phyloP scores from a whole-genome alignment of 2,329 filamentous ascomycete species.

The Aspergillus ibericus region DNA sequence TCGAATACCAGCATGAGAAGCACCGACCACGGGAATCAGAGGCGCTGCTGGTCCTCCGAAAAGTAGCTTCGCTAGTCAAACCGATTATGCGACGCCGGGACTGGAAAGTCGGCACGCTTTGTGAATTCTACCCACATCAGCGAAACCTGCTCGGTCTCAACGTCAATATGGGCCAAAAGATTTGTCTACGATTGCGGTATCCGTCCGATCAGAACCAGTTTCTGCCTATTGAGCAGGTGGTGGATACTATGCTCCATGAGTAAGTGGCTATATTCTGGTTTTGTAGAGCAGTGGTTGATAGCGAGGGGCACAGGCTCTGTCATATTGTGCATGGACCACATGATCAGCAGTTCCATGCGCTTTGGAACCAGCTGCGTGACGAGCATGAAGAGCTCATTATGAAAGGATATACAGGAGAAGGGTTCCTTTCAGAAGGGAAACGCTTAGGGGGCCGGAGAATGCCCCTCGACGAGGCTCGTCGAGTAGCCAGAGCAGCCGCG shows the following conservation, averaged over 20 bases:
- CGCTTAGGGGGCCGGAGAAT: conserved; percentile 67
- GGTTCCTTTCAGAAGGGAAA: conserved; percentile 75
- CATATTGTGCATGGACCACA: conserved; percentile 85
- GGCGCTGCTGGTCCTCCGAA: conserved; percentile 65
- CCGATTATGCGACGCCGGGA: conserved; percentile 86
- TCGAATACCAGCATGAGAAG: conserved; percentile 55
- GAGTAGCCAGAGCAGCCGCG: conserved; percentile 70
- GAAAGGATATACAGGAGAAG: conserved; percentile 89
- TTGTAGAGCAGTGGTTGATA: background rate
- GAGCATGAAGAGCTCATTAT: conserved; percentile 74
- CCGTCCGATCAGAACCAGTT: conserved; percentile 73
- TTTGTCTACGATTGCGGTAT: conserved; percentile 79
- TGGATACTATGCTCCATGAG: conserved; percentile 94
- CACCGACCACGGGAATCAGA: conserved; percentile 51
- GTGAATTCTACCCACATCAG: conserved; percentile 81
- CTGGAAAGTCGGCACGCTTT: conserved; percentile 76
- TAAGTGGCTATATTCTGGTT: conserved; percentile 28
- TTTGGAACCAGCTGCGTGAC: conserved; percentile 87
- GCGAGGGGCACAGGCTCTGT: conserved; percentile 55
- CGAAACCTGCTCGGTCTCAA: conserved; percentile 78
- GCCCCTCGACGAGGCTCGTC: conserved; percentile 70
- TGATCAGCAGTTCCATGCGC: conserved; percentile 74
- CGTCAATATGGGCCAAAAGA: conserved; percentile 71
- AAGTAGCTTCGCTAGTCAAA: conserved; percentile 84
- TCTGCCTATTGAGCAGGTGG: conserved; percentile 72